Percentiles rank a stretch among this genome's conserved stretches.
phyloP scores from a whole-genome alignment of 2,329 filamentous ascomycete genomes.

The Ascochyta koolunga region DNA sequence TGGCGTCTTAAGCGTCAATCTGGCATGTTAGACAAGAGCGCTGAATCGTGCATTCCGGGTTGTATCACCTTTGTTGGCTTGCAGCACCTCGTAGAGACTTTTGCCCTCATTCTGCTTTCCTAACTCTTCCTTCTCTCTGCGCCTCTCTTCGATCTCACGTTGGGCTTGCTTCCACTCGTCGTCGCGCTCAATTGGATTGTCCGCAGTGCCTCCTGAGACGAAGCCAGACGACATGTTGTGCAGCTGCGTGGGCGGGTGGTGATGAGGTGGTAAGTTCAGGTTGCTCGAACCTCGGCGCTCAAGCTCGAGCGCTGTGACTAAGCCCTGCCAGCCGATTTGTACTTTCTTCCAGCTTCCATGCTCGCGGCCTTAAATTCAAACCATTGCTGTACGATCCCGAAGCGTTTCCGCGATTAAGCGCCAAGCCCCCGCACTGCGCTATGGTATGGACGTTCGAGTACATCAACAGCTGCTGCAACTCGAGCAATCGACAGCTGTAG shows the following conservation, averaged over 20 bases:
- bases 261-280: neutral
- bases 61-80: conserved; percentile 76
- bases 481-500: too few species aligned
- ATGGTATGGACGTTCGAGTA: too few species aligned
- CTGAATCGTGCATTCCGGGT: neutral
- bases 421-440: too few species aligned
- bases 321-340: neutral
- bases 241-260: neutral
- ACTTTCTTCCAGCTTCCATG: neutral
- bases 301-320: conserved; percentile 9
- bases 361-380: neutral
- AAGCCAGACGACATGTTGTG: conserved; percentile 55
- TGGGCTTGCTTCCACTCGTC: conserved; percentile 71
- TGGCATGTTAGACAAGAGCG: conserved; percentile 39
- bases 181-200: conserved; percentile 51
- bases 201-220: conserved; percentile 57
- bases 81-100: conserved; percentile 74
- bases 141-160: conserved; percentile 67
- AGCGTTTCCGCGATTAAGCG: neutral
- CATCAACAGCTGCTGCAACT: too few species aligned
- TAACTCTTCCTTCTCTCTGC: conserved; percentile 60
- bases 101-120: conserved; percentile 60
- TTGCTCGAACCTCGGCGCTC: conserved; percentile 3
- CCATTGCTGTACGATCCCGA: neutral
- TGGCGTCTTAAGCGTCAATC: conserved; percentile 63